Percentiles rank a stretch among this genome's conserved stretches.
phyloP scores from a whole-genome alignment of 2,329 filamentous ascomycete genomes.

The Zasmidium citrigriseum region DNA sequence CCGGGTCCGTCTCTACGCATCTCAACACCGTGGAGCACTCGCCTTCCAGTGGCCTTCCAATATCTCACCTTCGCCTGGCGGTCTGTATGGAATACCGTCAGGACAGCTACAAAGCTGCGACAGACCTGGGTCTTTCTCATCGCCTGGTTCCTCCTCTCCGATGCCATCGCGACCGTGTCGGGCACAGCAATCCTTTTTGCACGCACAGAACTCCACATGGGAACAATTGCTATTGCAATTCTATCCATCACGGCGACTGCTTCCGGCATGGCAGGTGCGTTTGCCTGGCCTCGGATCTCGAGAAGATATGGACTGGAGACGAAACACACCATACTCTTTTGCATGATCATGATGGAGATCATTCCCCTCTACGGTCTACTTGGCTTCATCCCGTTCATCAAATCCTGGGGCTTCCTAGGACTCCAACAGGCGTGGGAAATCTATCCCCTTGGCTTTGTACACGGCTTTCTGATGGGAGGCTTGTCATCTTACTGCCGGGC shows the following conservation, averaged over 20 bases:
- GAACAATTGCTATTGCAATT: conserved; percentile 77
- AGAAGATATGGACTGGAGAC: conserved; percentile 66
- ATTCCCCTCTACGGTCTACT: conserved; percentile 87
- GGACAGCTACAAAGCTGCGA: conserved; percentile 66
- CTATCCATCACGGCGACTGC: conserved; percentile 89
- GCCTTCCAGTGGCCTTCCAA: conserved; percentile 42
- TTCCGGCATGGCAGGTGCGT: conserved; percentile 81
- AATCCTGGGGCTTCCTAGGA: conserved; percentile 71
- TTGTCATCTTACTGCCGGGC: conserved; percentile 86
- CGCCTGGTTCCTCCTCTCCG: conserved; percentile 89
- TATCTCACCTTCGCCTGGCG: conserved; percentile 83
- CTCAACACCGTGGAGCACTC: conserved; percentile 18
- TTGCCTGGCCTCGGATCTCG: conserved; percentile 81
- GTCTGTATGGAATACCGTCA: conserved; percentile 75
- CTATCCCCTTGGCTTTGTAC: conserved; percentile 81
- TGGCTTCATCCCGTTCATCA: conserved; percentile 77
- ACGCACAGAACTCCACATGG: conserved; percentile 86
- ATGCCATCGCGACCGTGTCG: conserved; percentile 88
- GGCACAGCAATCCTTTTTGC: conserved; percentile 94
- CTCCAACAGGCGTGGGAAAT: conserved; percentile 90
- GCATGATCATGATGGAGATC: conserved; percentile 81
- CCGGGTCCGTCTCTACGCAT: conserved; percentile 70
- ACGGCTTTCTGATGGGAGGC: conserved; percentile 86
- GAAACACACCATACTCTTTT: conserved; percentile 81
- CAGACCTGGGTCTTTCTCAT: conserved; percentile 76